A percentile compares a stretch with the other conserved stretches of the same genome.
phyloP scores from a whole-genome alignment of 2,329 filamentous ascomycete genomes.

The Coniochaeta sp. region DNA sequence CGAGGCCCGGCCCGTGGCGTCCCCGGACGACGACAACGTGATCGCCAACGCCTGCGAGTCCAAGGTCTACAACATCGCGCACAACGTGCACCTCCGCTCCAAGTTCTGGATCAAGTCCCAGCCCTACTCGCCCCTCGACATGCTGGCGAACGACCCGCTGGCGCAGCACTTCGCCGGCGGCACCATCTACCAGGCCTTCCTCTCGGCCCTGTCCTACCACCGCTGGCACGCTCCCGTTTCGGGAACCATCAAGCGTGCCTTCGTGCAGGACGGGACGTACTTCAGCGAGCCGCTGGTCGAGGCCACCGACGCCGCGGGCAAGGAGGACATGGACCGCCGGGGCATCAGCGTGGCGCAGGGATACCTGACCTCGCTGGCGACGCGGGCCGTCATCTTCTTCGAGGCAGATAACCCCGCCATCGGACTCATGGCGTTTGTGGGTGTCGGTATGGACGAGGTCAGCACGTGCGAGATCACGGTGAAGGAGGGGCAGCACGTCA shows the following conservation, averaged over 20 bases:
- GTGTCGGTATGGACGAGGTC: constrained; percentile 71
- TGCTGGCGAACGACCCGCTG: constrained; percentile 50
- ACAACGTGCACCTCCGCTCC: constrained; percentile 46
- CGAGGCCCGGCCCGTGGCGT: constrained; percentile 48
- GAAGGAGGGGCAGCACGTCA: constrained; percentile 53
- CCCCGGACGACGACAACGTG: constrained; percentile 41
- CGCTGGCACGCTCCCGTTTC: constrained; percentile 64
- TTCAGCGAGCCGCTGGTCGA: constrained; percentile 50
- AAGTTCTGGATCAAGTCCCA: constrained; percentile 63
- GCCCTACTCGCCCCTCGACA: constrained; percentile 57
- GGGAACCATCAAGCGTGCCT: constrained; percentile 50
- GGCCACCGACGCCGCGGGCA: constrained; percentile 14
- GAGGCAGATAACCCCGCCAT: constrained; percentile 61
- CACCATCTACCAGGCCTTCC: constrained; percentile 64
- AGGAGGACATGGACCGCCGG: constrained; percentile 23
- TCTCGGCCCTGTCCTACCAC: constrained; percentile 61
- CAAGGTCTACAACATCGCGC: constrained; percentile 43
- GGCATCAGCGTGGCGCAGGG: constrained; percentile 49
- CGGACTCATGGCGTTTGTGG: constrained; percentile 63
- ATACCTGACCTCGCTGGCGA: constrained; percentile 61
- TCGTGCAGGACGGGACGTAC: constrained; percentile 57
- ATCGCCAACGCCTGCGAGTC: constrained; percentile 62
- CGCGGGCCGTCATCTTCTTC: constrained; percentile 62
- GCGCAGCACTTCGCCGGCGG: constrained; percentile 50
- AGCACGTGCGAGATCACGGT: constrained; percentile 66